Evolutionary conservation across 129 eudicot species (phyloP).

Genomic region (Tagetes erecta): DNA sequence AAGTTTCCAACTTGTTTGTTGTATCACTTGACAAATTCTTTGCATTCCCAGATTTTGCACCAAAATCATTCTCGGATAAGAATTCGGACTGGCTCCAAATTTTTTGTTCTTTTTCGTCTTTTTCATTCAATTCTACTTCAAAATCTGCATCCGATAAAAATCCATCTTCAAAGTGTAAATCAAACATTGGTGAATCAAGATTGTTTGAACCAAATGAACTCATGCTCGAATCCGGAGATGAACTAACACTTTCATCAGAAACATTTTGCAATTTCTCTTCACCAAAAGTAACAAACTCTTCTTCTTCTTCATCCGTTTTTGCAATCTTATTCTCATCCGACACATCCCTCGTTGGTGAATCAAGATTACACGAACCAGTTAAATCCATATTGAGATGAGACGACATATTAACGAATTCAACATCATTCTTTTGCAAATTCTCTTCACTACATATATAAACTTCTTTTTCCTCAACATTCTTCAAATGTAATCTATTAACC

Average conservation of each 20-base stretch:
- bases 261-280: constrained; percentile 22
- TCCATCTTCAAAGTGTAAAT: constrained; percentile 51
- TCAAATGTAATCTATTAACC: background rate
- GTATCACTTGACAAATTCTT: constrained; percentile 34
- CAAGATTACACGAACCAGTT: constrained; percentile 21
- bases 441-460: constrained; percentile 22
- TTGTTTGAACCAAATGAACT: constrained; percentile 34
- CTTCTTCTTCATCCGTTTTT: constrained; percentile 16
- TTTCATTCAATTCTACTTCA: constrained; percentile 35
- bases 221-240: constrained; percentile 30
- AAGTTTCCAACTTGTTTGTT: constrained; percentile 63
- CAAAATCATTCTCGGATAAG: constrained; percentile 50
- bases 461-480: constrained; percentile 26
- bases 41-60: constrained; percentile 27
- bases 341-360: constrained; percentile 35
- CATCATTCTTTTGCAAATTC: constrained; percentile 3
- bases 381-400: background rate
- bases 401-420: constrained; percentile 7
- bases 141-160: constrained; percentile 69
- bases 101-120: constrained; percentile 18
- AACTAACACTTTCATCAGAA: constrained; percentile 27
- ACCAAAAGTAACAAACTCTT: constrained; percentile 23
- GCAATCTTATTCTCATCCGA: constrained; percentile 6
- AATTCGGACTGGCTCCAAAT: constrained; percentile 33
- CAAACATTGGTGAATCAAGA: constrained; percentile 33